A percentile compares a stretch with the other conserved stretches of the same genome.
phyloP scores from a whole-genome alignment of 73 alveolate species.

The Paramecium sexaurelia region DNA sequence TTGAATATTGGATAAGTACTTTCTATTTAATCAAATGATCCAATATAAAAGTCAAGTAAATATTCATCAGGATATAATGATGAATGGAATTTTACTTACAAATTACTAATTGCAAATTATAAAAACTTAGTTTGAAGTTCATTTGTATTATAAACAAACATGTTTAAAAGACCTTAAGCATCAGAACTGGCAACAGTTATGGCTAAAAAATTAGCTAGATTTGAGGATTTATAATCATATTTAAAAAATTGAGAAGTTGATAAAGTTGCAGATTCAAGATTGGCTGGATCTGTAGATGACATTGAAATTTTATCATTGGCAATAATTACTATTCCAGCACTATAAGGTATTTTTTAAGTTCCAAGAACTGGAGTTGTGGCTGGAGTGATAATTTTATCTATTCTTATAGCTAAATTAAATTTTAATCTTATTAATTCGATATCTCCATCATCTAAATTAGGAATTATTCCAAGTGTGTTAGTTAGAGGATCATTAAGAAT shows the following conservation, averaged over 20 bases:
- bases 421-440: background rate
- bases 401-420: conserved; percentile 5
- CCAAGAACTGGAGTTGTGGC: background rate
- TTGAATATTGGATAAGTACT: conserved; percentile 55
- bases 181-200: background rate
- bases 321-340: conserved; percentile 7
- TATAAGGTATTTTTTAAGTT: background rate
- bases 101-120: conserved; percentile 5
- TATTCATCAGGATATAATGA: conserved; percentile 61
- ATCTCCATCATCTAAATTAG: conserved; percentile 43
- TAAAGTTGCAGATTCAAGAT: background rate
- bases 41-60: conserved; percentile 61
- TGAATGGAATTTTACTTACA: conserved; percentile 30
- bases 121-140: background rate
- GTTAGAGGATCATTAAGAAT: background rate
- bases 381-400: background rate
- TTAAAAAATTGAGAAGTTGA: background rate
- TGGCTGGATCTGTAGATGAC: background rate
- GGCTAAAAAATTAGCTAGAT: background rate
- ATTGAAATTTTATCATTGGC: background rate
- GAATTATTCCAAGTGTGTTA: background rate
- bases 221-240: conserved; percentile 33
- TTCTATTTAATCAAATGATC: conserved; percentile 56
- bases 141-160: conserved; percentile 27
- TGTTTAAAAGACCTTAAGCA: background rate